Evolutionary conservation across 495 filamentous ascomycete genomes (phyloP).

Genomic region (Sordaria brevicollis): DNA sequence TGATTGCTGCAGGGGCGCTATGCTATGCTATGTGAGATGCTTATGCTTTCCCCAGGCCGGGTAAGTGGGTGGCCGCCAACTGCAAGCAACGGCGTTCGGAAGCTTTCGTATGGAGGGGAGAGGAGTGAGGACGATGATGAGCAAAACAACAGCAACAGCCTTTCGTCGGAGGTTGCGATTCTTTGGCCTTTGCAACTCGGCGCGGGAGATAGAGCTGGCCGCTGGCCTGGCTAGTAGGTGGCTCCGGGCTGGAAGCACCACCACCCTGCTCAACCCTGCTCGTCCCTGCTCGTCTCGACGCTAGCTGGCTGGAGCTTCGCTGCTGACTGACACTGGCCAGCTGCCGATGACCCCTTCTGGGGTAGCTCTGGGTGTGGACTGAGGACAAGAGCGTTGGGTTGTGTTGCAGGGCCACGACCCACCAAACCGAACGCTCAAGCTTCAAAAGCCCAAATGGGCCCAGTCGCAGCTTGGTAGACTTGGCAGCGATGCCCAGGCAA

Average conservation of each 20-base stretch:
- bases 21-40: neutral
- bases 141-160: neutral
- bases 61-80: slow-evolving; percentile 4
- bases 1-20: slow-evolving; percentile 4
- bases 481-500: neutral
- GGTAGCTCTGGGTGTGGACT: neutral
- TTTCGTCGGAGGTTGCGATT: neutral
- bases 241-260: neutral
- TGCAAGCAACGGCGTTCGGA: neutral
- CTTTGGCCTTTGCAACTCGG: neutral
- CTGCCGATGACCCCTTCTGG: neutral
- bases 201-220: neutral
- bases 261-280: too few species aligned
- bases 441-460: neutral
- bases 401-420: neutral
- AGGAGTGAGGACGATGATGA: neutral
- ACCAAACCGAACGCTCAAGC: neutral
- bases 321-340: neutral
- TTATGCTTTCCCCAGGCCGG: slow-evolving; percentile 9
- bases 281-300: neutral
- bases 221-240: neutral
- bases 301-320: neutral
- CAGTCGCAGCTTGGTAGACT: neutral
- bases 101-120: neutral
- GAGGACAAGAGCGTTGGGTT: neutral